These are phyloP conservation scores for Picochlorum sp. DNA, from an alignment of 139 green algal species.

Conservation along the genomic window DNA sequence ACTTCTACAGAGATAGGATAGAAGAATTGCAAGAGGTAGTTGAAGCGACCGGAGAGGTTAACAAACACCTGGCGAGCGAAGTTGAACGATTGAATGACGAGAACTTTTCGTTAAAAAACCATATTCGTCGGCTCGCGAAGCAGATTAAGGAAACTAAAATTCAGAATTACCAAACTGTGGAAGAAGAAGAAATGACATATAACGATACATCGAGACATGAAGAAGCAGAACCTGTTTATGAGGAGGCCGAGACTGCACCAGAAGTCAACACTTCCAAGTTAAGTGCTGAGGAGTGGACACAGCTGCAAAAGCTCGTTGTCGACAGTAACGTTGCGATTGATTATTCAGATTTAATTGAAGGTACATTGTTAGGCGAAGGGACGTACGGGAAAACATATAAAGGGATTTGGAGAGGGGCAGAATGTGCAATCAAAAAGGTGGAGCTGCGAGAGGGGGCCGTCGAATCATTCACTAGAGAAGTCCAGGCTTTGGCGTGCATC, in stretches of 20 bases:
- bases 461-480: slow-evolving; percentile 62
- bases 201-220: too few species aligned
- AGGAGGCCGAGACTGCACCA: too few species aligned
- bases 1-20: slow-evolving; percentile 2
- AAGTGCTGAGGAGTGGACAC: slow-evolving; percentile 8
- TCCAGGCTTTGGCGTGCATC: slow-evolving; percentile 37
- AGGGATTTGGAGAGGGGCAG: slow-evolving; percentile 52
- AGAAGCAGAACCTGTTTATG: too few species aligned
- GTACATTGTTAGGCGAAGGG: slow-evolving; percentile 49
- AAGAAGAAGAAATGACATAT: too few species aligned
- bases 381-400: slow-evolving; percentile 66
- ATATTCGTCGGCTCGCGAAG: slow-evolving; percentile 1
- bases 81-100: slow-evolving; percentile 7
- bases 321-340: slow-evolving; percentile 23
- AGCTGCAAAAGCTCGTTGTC: not conserved
- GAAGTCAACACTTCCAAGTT: too few species aligned
- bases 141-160: too few species aligned
- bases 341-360: slow-evolving; percentile 30
- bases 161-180: too few species aligned
- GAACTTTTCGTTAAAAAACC: slow-evolving; percentile 7
- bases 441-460: slow-evolving; percentile 24
- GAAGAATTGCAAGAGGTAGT: slow-evolving; percentile 27
- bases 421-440: slow-evolving; percentile 45
- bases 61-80: slow-evolving; percentile 17
- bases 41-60: slow-evolving; percentile 26